Evolutionary conservation across 2,329 filamentous ascomycete genomes (phyloP).

Genomic region (Colletotrichum tamarilloi): DNA sequence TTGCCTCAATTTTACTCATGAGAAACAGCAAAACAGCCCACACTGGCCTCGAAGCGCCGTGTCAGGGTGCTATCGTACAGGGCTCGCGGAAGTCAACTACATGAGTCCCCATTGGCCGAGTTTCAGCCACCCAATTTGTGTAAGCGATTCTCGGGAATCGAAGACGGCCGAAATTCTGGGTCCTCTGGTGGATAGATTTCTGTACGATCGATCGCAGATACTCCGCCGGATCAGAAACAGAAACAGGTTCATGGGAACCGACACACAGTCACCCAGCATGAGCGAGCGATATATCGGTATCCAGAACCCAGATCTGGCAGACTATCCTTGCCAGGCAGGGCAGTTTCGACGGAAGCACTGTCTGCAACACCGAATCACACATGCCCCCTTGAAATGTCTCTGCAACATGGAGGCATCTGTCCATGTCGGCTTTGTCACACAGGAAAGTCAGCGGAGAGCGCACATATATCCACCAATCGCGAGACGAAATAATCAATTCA

Average conservation of each 20-base stretch:
- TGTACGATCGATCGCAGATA: slow-evolving; percentile 22
- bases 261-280: neutral
- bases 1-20: neutral
- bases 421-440: neutral
- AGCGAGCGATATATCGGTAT: neutral
- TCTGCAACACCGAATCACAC: neutral
- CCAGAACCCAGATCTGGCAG: slow-evolving; percentile 8
- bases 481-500: neutral
- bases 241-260: neutral
- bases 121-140: slow-evolving; percentile 30
- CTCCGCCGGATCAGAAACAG: slow-evolving; percentile 30
- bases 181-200: neutral
- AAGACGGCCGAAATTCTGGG: neutral
- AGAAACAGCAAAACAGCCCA: neutral
- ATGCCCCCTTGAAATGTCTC: neutral
- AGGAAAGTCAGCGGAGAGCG: neutral
- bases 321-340: neutral
- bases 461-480: slow-evolving; percentile 21
- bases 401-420: neutral
- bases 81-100: neutral
- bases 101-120: neutral
- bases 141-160: slow-evolving; percentile 28
- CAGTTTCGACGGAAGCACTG: too few relatives aligned
- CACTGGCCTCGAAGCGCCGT: neutral
- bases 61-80: neutral